Evolutionary conservation across 1,284 basidiomycete species (phyloP).

Genomic region (Cutaneotrichosporon sp.): DNA sequence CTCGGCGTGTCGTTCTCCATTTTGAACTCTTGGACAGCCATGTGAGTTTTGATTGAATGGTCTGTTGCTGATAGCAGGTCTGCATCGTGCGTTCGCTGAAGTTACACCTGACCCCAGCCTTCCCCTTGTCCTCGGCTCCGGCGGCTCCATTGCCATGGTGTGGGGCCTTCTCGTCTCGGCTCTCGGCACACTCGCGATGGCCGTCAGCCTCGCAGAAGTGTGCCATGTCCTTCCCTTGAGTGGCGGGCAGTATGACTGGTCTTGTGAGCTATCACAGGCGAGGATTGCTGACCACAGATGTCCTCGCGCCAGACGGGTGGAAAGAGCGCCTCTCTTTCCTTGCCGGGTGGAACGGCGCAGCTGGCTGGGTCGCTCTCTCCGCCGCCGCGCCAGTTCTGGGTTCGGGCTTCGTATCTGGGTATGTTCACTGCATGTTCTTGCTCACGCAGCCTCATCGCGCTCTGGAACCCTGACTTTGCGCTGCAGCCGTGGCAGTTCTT

Average conservation of each 20-base stretch:
- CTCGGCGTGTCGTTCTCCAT: conserved; percentile 26
- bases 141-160: conserved; percentile 44
- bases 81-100: background rate
- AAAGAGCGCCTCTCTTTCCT: conserved; percentile 17
- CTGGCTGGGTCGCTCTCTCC: conserved; percentile 51
- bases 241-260: conserved; percentile 50
- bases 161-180: conserved; percentile 46
- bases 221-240: conserved; percentile 24
- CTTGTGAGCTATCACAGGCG: conserved; percentile 2
- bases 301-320: conserved; percentile 5
- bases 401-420: conserved; percentile 36
- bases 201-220: conserved; percentile 28
- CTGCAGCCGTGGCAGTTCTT: conserved; percentile 19
- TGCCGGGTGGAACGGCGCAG: conserved; percentile 20
- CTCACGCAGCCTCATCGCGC: conserved; percentile 5
- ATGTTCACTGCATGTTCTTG: background rate
- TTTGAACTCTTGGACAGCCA: conserved; percentile 25
- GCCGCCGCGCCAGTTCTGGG: conserved; percentile 38
- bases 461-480: conserved; percentile 14
- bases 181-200: conserved; percentile 36
- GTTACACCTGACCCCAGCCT: background rate
- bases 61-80: background rate
- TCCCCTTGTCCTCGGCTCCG: conserved; percentile 36
- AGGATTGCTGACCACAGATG: conserved; percentile 10
- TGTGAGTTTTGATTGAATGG: background rate